Conservation (phyloP, 345 rosid species). For the Hypericum perforatum region DNA sequence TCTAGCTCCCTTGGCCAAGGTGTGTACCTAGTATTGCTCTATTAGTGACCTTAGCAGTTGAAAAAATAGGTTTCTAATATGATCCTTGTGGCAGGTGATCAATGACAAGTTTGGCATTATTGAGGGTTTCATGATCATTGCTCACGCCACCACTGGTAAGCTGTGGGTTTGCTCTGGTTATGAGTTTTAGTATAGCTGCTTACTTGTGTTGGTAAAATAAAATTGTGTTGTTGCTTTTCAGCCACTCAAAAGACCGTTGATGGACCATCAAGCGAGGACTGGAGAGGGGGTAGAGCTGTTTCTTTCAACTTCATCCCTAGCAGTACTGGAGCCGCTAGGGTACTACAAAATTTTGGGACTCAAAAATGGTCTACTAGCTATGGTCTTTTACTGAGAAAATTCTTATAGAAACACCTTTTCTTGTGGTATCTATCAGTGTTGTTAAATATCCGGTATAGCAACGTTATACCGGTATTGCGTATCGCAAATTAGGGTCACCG, state of each 20-base stretch:
- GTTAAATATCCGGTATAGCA: no score
- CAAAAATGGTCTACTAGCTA: no score
- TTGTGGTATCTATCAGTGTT: no score
- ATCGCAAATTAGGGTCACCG: no score
- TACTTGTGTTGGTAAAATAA: no score
- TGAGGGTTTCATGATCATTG: conserved; percentile 77
- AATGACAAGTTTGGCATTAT: no score
- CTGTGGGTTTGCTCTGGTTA: background rate
- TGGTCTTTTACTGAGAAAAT: no score
- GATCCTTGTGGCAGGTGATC: conserved; percentile 55
- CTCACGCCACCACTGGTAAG: conserved; percentile 58
- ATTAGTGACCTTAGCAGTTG: background rate
- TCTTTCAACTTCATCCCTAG: conserved; percentile 64
- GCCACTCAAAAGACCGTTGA: conserved; percentile 69
- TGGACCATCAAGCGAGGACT: conserved; percentile 70
- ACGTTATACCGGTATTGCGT: no score
- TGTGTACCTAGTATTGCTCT: conserved; percentile 2
- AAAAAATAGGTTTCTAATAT: background rate
- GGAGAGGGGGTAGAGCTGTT: conserved; percentile 79
- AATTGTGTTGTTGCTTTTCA: conserved; percentile 10
- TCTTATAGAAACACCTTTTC: no score
- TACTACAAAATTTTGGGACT: no score
- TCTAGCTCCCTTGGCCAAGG: conserved; percentile 69
- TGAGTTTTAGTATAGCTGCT: background rate
- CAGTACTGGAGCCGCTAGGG: conserved; percentile 79